Evolutionary conservation across 164 flowering plant species (phyloP), one percentile per base, ranked within the genome.

Genomic region (Saururus chinensis): DNA sequence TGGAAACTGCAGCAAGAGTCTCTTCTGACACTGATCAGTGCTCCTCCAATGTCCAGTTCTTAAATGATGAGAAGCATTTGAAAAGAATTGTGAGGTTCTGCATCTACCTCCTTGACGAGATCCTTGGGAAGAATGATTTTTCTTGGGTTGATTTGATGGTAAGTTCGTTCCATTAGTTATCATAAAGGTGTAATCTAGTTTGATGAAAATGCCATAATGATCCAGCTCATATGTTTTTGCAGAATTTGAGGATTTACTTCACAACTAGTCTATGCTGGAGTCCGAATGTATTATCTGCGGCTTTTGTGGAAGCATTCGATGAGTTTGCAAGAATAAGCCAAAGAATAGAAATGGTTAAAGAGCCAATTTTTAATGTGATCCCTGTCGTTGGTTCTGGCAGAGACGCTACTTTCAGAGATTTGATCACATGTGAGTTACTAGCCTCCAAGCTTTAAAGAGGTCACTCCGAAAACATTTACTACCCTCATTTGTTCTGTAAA

Each of bases 351-450:
- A 45, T 41, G 19, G 68, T 65, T 35, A 53, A 66, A 42, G 76
- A 69, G 40, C 80, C 84, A 25, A 62, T 85, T 21, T 81, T 90
- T 72, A 93, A 79, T 73, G 69, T 85, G 9, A 73, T 93, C 70
- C 99, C 99, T 19, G 96, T 88, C 60, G 24, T 87, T 21, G 96
- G 88, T 62, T 69, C 88, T 52, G 97, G 99, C 60, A 73, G 69
- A 52, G 79, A 85, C 40, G 74, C 89, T 12, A 67, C 80, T 53
- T 73, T 85, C 76, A 78, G 79, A 68, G 85, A 87, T 65, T 23
- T 86, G 51, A 65, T 90, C 69, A 82, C 96, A 8, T 87, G 97
- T 62, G 97, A 93, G 68, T 66, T 90, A 53, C 80, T 93, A 61
- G 89, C 97, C 30, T 58, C 79, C 19, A 75, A 72, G 45, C 54